Evolutionary conservation across 805 yeast genomes (phyloP).

Genomic region (Candida nemodendra): DNA sequence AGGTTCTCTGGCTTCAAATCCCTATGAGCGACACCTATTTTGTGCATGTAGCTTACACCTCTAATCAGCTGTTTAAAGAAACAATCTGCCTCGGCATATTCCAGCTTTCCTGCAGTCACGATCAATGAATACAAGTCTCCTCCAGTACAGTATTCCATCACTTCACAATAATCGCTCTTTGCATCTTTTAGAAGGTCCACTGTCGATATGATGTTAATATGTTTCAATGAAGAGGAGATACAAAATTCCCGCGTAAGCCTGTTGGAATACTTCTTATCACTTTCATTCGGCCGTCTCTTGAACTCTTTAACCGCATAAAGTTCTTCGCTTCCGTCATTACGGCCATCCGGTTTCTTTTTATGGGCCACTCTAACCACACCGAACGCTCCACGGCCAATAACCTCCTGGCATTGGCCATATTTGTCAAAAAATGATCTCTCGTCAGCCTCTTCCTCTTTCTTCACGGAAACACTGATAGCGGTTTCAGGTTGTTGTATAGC

Average conservation of each 20-base stretch:
- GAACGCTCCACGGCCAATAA: slow-evolving; percentile 89
- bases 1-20: slow-evolving; percentile 89
- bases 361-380: slow-evolving; percentile 92
- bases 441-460: slow-evolving; percentile 32
- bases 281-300: slow-evolving; percentile 57
- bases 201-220: slow-evolving; percentile 73
- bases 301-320: slow-evolving; percentile 89
- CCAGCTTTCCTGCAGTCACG: slow-evolving; percentile 73
- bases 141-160: slow-evolving; percentile 81
- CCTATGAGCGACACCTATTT: slow-evolving; percentile 85
- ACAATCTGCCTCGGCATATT: slow-evolving; percentile 84
- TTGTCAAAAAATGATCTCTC: slow-evolving; percentile 72
- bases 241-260: slow-evolving; percentile 81
- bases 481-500: slow-evolving; percentile 23
- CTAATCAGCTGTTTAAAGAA: slow-evolving; percentile 80
- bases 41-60: slow-evolving; percentile 87
- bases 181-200: slow-evolving; percentile 77
- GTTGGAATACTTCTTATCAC: slow-evolving; percentile 64
- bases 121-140: slow-evolving; percentile 78
- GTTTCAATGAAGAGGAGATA: slow-evolving; percentile 74
- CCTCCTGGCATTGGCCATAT: slow-evolving; percentile 93
- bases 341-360: slow-evolving; percentile 43
- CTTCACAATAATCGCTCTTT: slow-evolving; percentile 79
- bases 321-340: slow-evolving; percentile 35
- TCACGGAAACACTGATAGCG: slow-evolving; percentile 22